A percentile compares a stretch with the other conserved stretches of the same genome.
phyloP scores from a whole-genome alignment of 1,284 basidiomycete species.

The Chondrostereum purpureum region DNA sequence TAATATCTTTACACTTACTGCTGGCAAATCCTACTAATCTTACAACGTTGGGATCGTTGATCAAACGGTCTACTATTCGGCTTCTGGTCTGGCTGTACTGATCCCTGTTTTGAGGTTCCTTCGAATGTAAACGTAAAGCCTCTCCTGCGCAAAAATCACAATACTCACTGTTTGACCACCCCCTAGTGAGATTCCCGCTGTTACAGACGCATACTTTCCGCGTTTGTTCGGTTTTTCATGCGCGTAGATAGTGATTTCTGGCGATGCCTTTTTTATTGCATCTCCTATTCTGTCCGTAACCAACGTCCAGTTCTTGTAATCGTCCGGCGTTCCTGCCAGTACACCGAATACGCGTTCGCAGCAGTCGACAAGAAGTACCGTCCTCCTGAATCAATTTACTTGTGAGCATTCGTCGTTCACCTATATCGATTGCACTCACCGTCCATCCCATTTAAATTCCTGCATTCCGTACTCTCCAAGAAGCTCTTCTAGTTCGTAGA shows the following conservation, averaged over 20 bases:
- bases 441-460: too few relatives aligned
- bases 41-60: not conserved
- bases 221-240: not conserved
- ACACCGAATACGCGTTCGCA: not conserved
- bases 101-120: not conserved
- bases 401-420: too few relatives aligned
- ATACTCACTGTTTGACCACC: constrained; percentile 6
- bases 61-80: not conserved
- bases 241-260: not conserved
- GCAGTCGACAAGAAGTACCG: too few relatives aligned
- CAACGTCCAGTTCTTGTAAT: not conserved
- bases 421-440: too few relatives aligned
- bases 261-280: not conserved
- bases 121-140: not conserved
- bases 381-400: too few relatives aligned
- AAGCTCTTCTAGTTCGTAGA: too few relatives aligned
- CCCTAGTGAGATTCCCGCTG: constrained; percentile 5
- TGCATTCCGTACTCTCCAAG: too few relatives aligned
- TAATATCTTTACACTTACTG: constrained; percentile 1
- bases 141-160: not conserved
- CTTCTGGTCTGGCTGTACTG: not conserved
- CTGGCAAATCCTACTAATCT: constrained; percentile 5
- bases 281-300: not conserved
- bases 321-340: not conserved
- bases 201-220: constrained; percentile 4